phyloP scores from a whole-genome alignment of 2,329 filamentous ascomycete genomes.

The Hypoxylon rubiginosum region DNA sequence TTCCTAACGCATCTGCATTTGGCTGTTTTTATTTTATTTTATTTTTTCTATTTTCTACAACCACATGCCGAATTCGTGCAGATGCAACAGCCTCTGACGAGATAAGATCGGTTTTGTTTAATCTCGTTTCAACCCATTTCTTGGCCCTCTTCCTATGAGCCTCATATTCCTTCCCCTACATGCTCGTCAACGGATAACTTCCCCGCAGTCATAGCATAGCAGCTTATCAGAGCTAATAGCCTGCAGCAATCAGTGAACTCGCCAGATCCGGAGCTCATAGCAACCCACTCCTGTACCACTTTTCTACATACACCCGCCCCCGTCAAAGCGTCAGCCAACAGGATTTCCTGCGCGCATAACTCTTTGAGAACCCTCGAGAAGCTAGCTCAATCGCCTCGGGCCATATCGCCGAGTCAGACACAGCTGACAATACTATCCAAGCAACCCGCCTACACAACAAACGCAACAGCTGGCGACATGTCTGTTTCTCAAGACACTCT shows the following conservation, averaged over 20 bases:
- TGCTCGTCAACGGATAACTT: conserved; percentile 42
- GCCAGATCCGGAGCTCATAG: conserved; percentile 42
- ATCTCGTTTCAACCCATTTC: conserved; percentile 37
- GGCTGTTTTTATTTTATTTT: conserved; percentile 26
- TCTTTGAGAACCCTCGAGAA: conserved; percentile 18
- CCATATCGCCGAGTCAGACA: conserved; percentile 33
- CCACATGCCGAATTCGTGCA: conserved; percentile 48
- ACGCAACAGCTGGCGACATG: conserved; percentile 61
- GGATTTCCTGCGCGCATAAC: conserved; percentile 38
- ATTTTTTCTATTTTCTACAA: conserved; percentile 48
- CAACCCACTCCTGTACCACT: conserved; percentile 42
- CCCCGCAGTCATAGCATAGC: conserved; percentile 47
- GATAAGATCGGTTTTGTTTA: conserved; percentile 45
- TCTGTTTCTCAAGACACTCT: conserved; percentile 71
- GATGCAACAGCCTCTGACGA: conserved; percentile 45
- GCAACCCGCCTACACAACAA: conserved; percentile 20
- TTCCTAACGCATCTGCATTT: conserved; percentile 40
- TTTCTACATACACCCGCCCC: conserved; percentile 41
- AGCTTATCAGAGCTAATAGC: conserved; percentile 53
- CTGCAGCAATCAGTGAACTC: conserved; percentile 40
- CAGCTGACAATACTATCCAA: conserved; percentile 31
- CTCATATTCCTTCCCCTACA: conserved; percentile 43
- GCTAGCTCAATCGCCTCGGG: conserved; percentile 31
- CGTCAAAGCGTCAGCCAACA: conserved; percentile 35
- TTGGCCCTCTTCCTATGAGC: conserved; percentile 35